Base-by-base conservation (phyloP, 805 yeast genomes). In the Scheffersomyces amazonensis region DNA sequence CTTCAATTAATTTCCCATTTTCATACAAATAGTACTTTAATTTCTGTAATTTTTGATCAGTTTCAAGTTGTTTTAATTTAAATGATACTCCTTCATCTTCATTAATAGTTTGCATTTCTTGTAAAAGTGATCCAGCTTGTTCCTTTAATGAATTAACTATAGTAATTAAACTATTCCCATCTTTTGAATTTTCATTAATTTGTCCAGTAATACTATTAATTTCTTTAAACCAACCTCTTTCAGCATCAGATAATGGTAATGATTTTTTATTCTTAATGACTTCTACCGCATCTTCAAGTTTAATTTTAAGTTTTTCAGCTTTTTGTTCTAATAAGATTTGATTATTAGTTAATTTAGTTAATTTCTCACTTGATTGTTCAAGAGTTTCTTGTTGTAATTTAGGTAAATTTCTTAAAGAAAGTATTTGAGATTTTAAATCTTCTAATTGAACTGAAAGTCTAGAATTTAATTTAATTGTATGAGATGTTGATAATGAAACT, bases 151-250 rank as follows among this genome's bases (percentile, higher is more conserved):
- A 43, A n/a, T 45, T 45, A 8, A 54, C 38, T 12, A 39, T 37
- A 4, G 36, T 32, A 2, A 25, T 32, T 13, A 60, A 37, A 25
- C 52, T 43, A 2, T 35, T 32, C 8, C 43, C 42, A 11, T 35
- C 39, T 19, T 37, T 33, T 27, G 30, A 13, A 27, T 41, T 43
- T 8, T 37, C 22, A 16, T 42, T 39, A 5, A 49, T 32, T 17
- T 41, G 32, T 4, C 27, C 35, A 28, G 43, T 53, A 16, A 64
- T 47, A 2, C 49, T 13, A 38, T 68, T 65, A 25, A 69, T 49
- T 39, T 69, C 73, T 21, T 54, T 52, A 34, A 63, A 58, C 73
- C 73, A 69, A 4, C 35, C 37, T 34, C 48, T 54, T 40, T 69
- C 75, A 16, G 60, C 55, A 1, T 47, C 40, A 1, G 72, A 62